Percentiles rank a stretch among this genome's conserved stretches.
phyloP scores from a whole-genome alignment of 257 asterid genomes.

The Fraxinus pennsylvanica region DNA sequence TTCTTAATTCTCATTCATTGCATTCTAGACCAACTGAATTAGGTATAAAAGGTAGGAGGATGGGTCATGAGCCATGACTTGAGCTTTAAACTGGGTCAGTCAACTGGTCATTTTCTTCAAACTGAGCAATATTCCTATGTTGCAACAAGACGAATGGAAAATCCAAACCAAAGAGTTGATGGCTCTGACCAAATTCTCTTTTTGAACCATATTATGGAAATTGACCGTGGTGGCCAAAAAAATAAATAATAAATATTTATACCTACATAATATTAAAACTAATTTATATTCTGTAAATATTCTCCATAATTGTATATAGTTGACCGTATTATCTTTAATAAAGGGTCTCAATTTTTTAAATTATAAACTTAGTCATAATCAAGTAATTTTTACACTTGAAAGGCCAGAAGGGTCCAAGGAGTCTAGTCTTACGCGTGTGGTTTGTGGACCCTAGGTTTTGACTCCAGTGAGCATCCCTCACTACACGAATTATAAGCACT shows the following conservation, averaged over 20 bases:
- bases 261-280: too few species aligned
- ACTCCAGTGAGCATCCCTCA: not conserved
- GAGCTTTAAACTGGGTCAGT: not conserved
- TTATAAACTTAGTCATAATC: not conserved
- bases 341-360: not conserved
- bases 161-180: not conserved
- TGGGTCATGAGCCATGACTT: not conserved
- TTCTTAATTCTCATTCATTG: not conserved
- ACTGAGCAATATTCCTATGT: not conserved
- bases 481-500: not conserved
- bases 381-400: not conserved
- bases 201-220: not conserved
- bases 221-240: not conserved
- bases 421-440: not conserved
- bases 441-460: slow-evolving; percentile 6
- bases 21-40: not conserved
- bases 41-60: not conserved
- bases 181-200: not conserved
- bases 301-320: too few species aligned
- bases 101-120: not conserved
- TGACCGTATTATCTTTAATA: not conserved
- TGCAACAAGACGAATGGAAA: not conserved
- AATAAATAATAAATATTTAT: too few species aligned
- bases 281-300: too few species aligned
- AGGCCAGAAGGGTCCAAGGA: not conserved